phyloP scores from a whole-genome alignment of 2,329 filamentous ascomycete genomes.

The Botrytis fabae region DNA sequence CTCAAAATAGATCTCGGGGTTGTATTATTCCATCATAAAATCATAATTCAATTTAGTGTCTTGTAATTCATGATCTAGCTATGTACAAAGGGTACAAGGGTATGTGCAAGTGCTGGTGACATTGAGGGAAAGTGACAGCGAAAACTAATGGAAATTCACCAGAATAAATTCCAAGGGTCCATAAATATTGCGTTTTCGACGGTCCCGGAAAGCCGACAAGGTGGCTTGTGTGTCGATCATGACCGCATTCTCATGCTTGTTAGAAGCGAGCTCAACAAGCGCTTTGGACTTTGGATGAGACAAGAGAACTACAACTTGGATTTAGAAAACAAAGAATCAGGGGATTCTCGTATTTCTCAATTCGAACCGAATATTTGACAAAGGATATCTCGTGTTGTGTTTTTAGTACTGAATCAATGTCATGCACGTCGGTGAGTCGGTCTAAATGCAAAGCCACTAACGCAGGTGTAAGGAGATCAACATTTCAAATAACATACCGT shows the following conservation, averaged over 20 bases:
- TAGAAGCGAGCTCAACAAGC: not conserved
- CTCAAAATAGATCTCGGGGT: not conserved
- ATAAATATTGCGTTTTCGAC: not conserved
- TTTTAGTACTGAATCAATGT: not conserved
- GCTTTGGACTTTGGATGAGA: not conserved
- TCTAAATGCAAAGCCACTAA: not conserved
- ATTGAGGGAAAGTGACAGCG: not conserved
- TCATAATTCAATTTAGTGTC: not conserved
- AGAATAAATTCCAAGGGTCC: not conserved
- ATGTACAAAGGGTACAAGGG: not conserved
- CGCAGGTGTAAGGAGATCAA: not conserved
- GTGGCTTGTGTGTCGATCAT: not conserved
- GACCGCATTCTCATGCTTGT: not conserved
- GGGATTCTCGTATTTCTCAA: not conserved
- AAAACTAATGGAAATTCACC: not conserved
- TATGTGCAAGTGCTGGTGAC: not conserved
- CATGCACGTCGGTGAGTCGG: not conserved
- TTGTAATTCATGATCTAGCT: not conserved
- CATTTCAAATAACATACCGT: not conserved
- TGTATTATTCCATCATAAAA: not conserved
- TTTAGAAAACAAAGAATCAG: not conserved
- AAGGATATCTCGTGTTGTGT: not conserved
- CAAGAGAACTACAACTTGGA: not conserved
- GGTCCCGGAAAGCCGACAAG: not conserved
- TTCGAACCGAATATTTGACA: no score